A percentile compares a stretch with the other conserved stretches of the same genome.
Evolutionary conservation across 805 yeast species (phyloP).

Genomic region (Suhomyces canberraensis): DNA sequence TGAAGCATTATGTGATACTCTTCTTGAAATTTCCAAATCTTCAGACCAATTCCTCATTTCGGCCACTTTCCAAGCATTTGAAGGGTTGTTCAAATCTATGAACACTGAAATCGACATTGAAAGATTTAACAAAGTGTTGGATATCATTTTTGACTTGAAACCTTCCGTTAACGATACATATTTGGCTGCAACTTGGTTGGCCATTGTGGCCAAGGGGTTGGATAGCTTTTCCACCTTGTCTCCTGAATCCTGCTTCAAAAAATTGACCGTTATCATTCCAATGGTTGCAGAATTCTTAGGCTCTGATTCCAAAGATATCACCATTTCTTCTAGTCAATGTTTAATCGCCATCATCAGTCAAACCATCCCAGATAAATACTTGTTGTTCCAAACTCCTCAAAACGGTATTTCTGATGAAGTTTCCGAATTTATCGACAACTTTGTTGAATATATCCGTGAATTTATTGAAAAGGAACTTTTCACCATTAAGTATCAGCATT

Average conservation of each 20-base stretch:
- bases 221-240: constrained; percentile 35
- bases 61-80: constrained; percentile 79
- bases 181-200: constrained; percentile 92
- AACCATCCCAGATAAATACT: constrained; percentile 56
- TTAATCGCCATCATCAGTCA: constrained; percentile 73
- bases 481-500: constrained; percentile 69
- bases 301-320: constrained; percentile 63
- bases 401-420: constrained; percentile 44
- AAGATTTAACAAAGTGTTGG: constrained; percentile 60
- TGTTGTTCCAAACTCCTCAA: constrained; percentile 49
- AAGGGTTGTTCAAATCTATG: constrained; percentile 70
- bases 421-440: constrained; percentile 55
- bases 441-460: constrained; percentile 50
- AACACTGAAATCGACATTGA: constrained; percentile 57
- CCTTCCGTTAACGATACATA: constrained; percentile 83
- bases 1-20: constrained; percentile 69
- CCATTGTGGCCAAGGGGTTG: constrained; percentile 83
- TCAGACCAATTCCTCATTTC: constrained; percentile 83
- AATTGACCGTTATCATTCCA: constrained; percentile 47
- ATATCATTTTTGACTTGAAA: constrained; percentile 70
- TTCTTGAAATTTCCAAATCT: constrained; percentile 74
- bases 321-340: constrained; percentile 81
- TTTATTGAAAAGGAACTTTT: constrained; percentile 55
- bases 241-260: constrained; percentile 46
- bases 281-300: constrained; percentile 61